Base-by-base conservation (phyloP, 2,329 filamentous ascomycete species). In the Metarhizium robertsii region DNA sequence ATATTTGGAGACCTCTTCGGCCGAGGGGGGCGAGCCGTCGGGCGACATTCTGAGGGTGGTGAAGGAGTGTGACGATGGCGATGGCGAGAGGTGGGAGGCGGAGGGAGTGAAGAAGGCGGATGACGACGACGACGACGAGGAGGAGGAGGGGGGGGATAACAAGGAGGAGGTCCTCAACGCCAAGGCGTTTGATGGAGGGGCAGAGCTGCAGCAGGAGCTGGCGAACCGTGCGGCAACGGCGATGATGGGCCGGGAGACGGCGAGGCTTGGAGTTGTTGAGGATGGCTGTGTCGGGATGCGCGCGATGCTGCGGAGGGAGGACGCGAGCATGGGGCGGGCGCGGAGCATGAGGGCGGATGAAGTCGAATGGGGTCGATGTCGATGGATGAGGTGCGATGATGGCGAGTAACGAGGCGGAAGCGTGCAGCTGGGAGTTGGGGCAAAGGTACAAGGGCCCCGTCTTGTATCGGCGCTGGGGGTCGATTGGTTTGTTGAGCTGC, bases 1-100 rank as follows among this genome's bases (percentile, higher is more conserved):
- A 67, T 86, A 86, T 29, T 58, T 53, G 53, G 50, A 54, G 32
- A 60, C 53, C 0, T 58, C 57, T 42, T 49, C 53, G 10, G 55
- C 6, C 5, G 52, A 53, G 6, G 57, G 34, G 6, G 34, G 46
- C 6, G n/a, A 25, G 18, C 10, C 20, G 43, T 36, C 29, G 45
- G 55, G 25, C 4, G 58, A 50, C 54, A 56, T 56, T 30, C 29
- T 50, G 56, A 50, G 29, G 46, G 29, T 43, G 34, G 36, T 25
- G 45, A 43, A 45, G 52, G 52, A 13, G 25, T 40, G 3, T 7
- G 55, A 13, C 13, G 55, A 4, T 14, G 46, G n/a, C 6, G 43
- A 45, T 34, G 55, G 16, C 18, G 42, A 45, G 42, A n/a, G 14
- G 42, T 13, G 6, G n/a, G 20, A 50, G 55, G 11, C 43, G 32